Conservation (phyloP, 1,139 yeast species). For the Ashbya aceris region DNA sequence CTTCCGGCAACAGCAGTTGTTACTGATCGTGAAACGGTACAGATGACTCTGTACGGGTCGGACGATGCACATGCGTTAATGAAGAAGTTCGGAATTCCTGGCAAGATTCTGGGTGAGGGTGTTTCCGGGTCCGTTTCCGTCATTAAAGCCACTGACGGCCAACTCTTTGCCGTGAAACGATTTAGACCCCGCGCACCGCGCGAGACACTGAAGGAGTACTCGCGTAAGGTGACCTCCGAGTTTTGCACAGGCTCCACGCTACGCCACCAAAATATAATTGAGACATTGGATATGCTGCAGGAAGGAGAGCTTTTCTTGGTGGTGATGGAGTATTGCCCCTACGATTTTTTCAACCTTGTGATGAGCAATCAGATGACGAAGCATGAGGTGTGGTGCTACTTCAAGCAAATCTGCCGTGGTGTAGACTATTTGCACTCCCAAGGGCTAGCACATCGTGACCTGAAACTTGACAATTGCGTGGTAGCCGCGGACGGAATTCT, state of each 20-base stretch:
- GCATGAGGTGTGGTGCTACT: slow-evolving; percentile 56
- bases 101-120: slow-evolving; percentile 58
- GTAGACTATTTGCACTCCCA: slow-evolving; percentile 51
- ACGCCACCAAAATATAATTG: slow-evolving; percentile 53
- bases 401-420: slow-evolving; percentile 57
- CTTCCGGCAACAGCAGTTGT: slow-evolving; percentile 8
- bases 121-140: slow-evolving; percentile 70
- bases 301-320: slow-evolving; percentile 44
- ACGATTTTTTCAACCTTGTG: slow-evolving; percentile 66
- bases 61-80: slow-evolving; percentile 32
- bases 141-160: slow-evolving; percentile 42
- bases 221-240: slow-evolving; percentile 56
- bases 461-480: slow-evolving; percentile 71
- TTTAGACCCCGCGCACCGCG: slow-evolving; percentile 46
- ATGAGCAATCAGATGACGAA: slow-evolving; percentile 60
- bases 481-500: slow-evolving; percentile 52
- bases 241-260: slow-evolving; percentile 54
- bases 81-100: slow-evolving; percentile 53
- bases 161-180: slow-evolving; percentile 59
- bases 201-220: slow-evolving; percentile 49
- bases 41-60: slow-evolving; percentile 30
- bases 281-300: slow-evolving; percentile 53
- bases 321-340: slow-evolving; percentile 69
- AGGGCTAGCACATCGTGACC: slow-evolving; percentile 71
- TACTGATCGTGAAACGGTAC: slow-evolving; percentile 13